These are phyloP conservation scores for Panaeolus cyanescens DNA, from an alignment of 768 basidiomycete genomes.

Conservation along the genomic window DNA sequence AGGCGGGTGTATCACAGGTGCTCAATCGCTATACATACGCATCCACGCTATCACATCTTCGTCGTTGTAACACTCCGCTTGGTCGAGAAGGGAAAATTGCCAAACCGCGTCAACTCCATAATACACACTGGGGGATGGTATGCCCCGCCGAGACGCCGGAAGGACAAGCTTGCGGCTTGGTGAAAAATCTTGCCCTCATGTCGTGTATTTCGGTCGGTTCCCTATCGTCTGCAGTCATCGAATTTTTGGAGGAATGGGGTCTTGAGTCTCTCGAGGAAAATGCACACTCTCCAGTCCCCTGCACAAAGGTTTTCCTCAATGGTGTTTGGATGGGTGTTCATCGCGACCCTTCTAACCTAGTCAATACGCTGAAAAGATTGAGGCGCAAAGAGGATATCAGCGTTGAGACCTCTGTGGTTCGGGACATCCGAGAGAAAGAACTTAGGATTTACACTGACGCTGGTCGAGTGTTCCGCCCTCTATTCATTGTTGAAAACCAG, in stretches of 20 bases:
- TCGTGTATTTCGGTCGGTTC: conserved; percentile 98
- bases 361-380: conserved; percentile 90
- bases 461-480: conserved; percentile 93
- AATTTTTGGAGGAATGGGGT: conserved; percentile 99
- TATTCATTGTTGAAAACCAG: conserved; percentile 96
- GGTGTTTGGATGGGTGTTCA: conserved; percentile 99
- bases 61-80: conserved; percentile 96
- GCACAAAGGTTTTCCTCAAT: conserved; percentile 98
- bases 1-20: conserved; percentile 98
- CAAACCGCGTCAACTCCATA: conserved; percentile 98
- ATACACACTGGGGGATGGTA: conserved; percentile 99
- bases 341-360: conserved; percentile 89
- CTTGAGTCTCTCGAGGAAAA: conserved; percentile 94
- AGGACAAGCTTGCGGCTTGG: conserved; percentile 98
- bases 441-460: conserved; percentile 95
- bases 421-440: conserved; percentile 96
- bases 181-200: conserved; percentile 98
- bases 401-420: conserved; percentile 94
- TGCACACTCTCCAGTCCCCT: conserved; percentile 77
- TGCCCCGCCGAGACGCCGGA: conserved; percentile 99
- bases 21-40: conserved; percentile 98
- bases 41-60: conserved; percentile 95
- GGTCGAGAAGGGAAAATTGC: conserved; percentile 99
- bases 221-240: conserved; percentile 92
- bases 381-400: conserved; percentile 94